Base-by-base conservation (phyloP, 805 yeast species). In the Starmerella potacharoeniae region DNA sequence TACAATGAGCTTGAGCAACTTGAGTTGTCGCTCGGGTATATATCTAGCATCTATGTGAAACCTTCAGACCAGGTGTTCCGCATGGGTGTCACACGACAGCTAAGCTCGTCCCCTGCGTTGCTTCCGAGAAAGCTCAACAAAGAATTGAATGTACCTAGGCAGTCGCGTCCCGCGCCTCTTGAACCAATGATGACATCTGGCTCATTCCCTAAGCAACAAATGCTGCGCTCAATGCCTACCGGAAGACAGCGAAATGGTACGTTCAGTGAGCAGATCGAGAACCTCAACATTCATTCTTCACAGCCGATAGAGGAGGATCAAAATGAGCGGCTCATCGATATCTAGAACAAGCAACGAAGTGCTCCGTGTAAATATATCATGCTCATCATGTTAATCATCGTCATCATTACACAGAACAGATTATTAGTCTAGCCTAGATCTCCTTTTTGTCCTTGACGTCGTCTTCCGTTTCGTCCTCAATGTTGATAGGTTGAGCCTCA, bases 31-130 rank as follows among this genome's bases (percentile, higher is more conserved):
- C 81, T 90, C 36, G 96, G 96, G 1, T 74, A 89, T 0, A 70
- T 91, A 52, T 90, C 95, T 0, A 83, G 95, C 0, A 80, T 90
- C 13, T 91, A 89, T 65, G 71, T 90, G 62, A 85, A 88, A 61
- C 95, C 96, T 0, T 83, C 86, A 8, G 77, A 77, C n/a, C 85
- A 79, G 62, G 88, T 89, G 2, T 89, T 89, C 73, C 73, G 95
- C 43, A 67, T 77, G 36, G 59, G 64, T 13, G 48, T 44, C 22
- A 43, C 58, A 4, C 48, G 53, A 13, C 59, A 58, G 39, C 51
- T 64, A 11, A 47, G 53, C 16, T 58, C 58, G 6, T 60, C 65
- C 13, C 60, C 63, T 2, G 64, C 64, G 0, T 47, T 64, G 45
- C 60, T 57, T 1, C 66, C 67, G 2, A 57, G 65, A 11, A 55